Conservation (phyloP, 257 asterid species). For the Solanum peruvianum region DNA sequence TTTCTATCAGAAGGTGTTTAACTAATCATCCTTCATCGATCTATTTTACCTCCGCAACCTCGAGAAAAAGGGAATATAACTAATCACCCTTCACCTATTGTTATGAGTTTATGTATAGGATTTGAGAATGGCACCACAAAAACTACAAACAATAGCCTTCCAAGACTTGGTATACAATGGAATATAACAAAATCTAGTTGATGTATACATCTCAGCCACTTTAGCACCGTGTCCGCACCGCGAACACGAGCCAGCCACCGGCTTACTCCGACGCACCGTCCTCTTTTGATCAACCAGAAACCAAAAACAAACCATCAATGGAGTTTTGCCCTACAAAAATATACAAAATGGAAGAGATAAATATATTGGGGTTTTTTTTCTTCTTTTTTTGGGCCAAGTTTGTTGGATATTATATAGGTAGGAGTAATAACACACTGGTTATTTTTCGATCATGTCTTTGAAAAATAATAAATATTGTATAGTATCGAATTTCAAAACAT, state of each 20-base stretch:
- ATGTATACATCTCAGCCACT: slow-evolving; percentile 66
- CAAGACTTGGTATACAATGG: slow-evolving; percentile 61
- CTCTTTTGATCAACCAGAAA: slow-evolving; percentile 72
- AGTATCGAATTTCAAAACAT: background rate
- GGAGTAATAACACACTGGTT: background rate
- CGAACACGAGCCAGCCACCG: slow-evolving; percentile 68
- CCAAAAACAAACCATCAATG: slow-evolving; percentile 59
- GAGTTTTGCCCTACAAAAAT: background rate
- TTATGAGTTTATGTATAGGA: slow-evolving; percentile 33
- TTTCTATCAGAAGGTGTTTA: background rate
- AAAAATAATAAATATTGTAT: background rate
- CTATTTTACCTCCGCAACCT: background rate
- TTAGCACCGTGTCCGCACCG: slow-evolving; percentile 54
- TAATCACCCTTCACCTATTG: background rate
- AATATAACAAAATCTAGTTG: slow-evolving; percentile 62
- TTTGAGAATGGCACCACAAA: slow-evolving; percentile 60
- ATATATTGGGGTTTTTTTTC: background rate
- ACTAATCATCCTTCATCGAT: background rate
- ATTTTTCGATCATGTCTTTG: background rate
- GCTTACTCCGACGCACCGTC: slow-evolving; percentile 39
- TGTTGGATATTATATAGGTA: background rate
- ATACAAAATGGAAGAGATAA: background rate
- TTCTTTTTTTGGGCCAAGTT: background rate
- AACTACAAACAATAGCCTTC: slow-evolving; percentile 61
- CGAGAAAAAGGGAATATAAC: background rate